Base-by-base conservation (phyloP, 768 basidiomycete species). In the Dentipellis fragilis region DNA sequence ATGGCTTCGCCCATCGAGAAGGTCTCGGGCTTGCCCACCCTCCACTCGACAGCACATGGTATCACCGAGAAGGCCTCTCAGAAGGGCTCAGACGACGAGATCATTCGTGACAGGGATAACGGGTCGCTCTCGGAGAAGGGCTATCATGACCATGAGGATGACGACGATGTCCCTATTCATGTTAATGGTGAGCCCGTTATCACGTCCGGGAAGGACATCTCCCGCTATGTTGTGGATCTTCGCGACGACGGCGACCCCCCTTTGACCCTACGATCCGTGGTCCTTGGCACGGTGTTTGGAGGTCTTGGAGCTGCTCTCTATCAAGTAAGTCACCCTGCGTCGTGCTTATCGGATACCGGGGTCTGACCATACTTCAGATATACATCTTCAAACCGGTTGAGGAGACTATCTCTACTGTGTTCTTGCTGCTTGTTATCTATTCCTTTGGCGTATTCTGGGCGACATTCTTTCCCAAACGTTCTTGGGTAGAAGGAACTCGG, bases 371-470 rank as follows among this genome's bases (percentile, higher is more conserved):
- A 37, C 29, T 51, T 53, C 16, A 83, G 80, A 80, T 84, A 36
- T 83, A 81, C 62, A 52, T 73, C 4, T 83, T 81, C 67, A 84
- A 85, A 63, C 83, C 83, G 0, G 66, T 80, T 3, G 71, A 76
- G 57, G 71, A 75, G 58, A 50, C 66, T 0, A 78, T 83, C 14
- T 80, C 79, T 2, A 73, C 77, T 0, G 79, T 83, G 10, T 85
- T 84, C 68, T 64, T 83, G 16, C 67, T 83, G 11, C 69, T 85
- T 46, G 62, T 82, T 49, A 75, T 73, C 34, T 83, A 80, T 63
- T 70, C 74, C 4, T 58, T 73, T n/a, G 81, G 81, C 0, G 69
- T 70, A 45, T 68, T 69, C 3, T 84, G 79, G 80, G 75, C 78
- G 1, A 67, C 64, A 9, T 66, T 80, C 60, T 56, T 80, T 7